Base-by-base conservation (phyloP, 306 rosid species). In the Citrullus colocynthis region DNA sequence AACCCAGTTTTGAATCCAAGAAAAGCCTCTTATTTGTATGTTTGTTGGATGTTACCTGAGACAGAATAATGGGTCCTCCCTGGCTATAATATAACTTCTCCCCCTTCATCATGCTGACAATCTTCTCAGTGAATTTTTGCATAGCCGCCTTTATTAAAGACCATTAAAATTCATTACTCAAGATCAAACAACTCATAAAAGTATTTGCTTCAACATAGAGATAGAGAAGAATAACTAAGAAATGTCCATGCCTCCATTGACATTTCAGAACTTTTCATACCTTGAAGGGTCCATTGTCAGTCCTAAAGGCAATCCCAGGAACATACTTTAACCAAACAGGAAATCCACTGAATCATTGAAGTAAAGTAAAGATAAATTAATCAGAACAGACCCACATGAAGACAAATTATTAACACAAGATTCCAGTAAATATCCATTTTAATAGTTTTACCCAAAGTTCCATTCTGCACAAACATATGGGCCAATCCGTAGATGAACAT, bases 281-380 rank as follows among this genome's bases (percentile, higher is more conserved):
- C 96, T 92, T 91, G 82, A 96, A 96, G 84, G 99, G 98, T 39
- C 78, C 90, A 48, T 96, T 96, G 81, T 96, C 92, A 18, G 98
- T 96, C 89, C 99, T 91, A 80, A 96, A 96, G 63, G 80, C 82
- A 41, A 96, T 91, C 45, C 92, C 98, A 0, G 93, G 97, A 51
- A 96, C 89, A 85, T 84, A 96, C 81, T 96, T 96, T 17, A 96
- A 89, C 99, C 99, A 96, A 79, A 96, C 92, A 75, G 99, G 99
- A 78, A 96, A 92, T 74, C 99, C 99, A 80, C 99, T 96, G 89
- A 60, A 77, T 36, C 75, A 55, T 78, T 59, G 81, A 24, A 42
- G 64, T 37, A 54, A 59, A 63, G 28, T 49, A 52, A 36, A 13
- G 28, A 74, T 42, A 42, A 37, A 67, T n/a, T 9, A 48, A 28